Evolutionary conservation across 2,329 filamentous ascomycete genomes (phyloP), one percentile per base, ranked within the genome.

Genomic region (Claviceps arundinis): DNA sequence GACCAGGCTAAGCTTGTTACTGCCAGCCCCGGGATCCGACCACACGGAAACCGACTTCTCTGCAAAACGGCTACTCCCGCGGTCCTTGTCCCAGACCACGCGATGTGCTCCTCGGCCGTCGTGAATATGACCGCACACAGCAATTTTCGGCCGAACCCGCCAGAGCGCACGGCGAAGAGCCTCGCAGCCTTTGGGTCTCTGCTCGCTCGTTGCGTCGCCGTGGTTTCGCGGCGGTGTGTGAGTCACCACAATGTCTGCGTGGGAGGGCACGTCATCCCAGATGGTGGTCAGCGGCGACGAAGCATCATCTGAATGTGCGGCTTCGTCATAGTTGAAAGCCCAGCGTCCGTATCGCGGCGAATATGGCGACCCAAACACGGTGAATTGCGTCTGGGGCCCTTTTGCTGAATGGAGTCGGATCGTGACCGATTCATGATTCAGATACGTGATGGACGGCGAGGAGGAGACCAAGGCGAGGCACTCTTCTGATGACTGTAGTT

Each of bases 51-150:
- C 65, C 2, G 58, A 56, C 54, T 68, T 64, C 60, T 80, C 77
- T 45, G 69, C 70, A 57, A 69, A 75, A 5, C 65, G 64, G 14
- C 69, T 62, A 41, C 72, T 67, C 11, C 60, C 59, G 45, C 60
- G 61, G 1, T 57, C 61, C 26, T 76, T 61, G 55, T 76, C 71
- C 85, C 85, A 89, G 22, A 64, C 65, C 37, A 89, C 73, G 26
- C 78, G 69, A 60, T 83, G 73, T 9, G 73, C 79, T 13, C 85
- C 85, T 57, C 85, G 71, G 4, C 75, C 81, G 55, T 81, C 77
- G 63, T 89, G 85, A 34, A 87, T 77, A 64, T 89, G 86, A 1
- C 86, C 85, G 60, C 82, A 89, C 17, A 89, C 71, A 19, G 79
- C 78, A 48, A 89, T 68, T 51, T 72, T 70, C 5, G 86, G 85